These are phyloP conservation scores for Rubroboletus satanas DNA, from an alignment of 768 basidiomycete genomes.

Conservation along the genomic window DNA sequence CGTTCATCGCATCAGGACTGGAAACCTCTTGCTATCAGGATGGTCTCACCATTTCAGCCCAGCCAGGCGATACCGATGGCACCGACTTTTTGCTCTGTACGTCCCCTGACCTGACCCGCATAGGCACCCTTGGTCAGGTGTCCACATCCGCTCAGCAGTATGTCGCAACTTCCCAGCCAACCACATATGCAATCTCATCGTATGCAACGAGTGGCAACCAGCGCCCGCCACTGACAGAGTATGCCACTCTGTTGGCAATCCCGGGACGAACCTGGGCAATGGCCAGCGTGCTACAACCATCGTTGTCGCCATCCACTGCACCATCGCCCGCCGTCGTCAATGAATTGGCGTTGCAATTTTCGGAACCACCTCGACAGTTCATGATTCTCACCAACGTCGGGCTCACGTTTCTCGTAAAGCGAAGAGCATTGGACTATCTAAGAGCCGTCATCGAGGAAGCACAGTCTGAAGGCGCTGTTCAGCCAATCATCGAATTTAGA, in stretches of 20 bases:
- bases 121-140: slow-evolving; percentile 67
- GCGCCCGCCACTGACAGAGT: slow-evolving; percentile 69
- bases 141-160: slow-evolving; percentile 40
- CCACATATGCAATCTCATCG: slow-evolving; percentile 37
- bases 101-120: slow-evolving; percentile 70
- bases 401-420: slow-evolving; percentile 73
- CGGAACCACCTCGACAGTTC: slow-evolving; percentile 71
- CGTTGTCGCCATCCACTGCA: slow-evolving; percentile 32
- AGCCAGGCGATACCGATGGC: slow-evolving; percentile 69
- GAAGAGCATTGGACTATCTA: slow-evolving; percentile 82
- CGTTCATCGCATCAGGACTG: slow-evolving; percentile 55
- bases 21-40: slow-evolving; percentile 63
- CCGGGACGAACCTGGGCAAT: slow-evolving; percentile 85
- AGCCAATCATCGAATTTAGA: slow-evolving; percentile 78
- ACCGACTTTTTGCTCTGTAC: slow-evolving; percentile 73
- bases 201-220: slow-evolving; percentile 41
- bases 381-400: slow-evolving; percentile 88
- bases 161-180: slow-evolving; percentile 32
- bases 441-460: slow-evolving; percentile 78
- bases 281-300: slow-evolving; percentile 47
- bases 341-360: slow-evolving; percentile 79
- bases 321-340: slow-evolving; percentile 61
- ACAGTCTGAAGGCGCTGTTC: slow-evolving; percentile 69
- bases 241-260: slow-evolving; percentile 72
- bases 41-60: slow-evolving; percentile 67